Evolutionary conservation across 768 basidiomycete genomes (phyloP).

Genomic region (Imleria badia): DNA sequence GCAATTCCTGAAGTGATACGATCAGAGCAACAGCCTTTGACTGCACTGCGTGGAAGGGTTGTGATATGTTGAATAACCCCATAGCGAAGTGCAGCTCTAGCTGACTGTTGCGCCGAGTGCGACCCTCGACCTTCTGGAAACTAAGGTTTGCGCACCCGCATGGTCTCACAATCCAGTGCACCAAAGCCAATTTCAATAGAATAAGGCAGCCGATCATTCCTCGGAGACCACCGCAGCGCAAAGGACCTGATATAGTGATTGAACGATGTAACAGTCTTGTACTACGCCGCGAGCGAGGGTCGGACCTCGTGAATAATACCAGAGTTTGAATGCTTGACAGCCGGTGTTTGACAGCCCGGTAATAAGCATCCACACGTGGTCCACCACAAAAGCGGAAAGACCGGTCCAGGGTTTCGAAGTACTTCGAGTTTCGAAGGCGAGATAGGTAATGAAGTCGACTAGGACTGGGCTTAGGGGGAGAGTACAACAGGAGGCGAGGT

Average conservation of each 20-base stretch:
- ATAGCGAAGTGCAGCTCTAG: slow-evolving; percentile 30
- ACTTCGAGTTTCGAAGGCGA: slow-evolving; percentile 33
- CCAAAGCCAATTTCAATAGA: slow-evolving; percentile 30
- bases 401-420: slow-evolving; percentile 39
- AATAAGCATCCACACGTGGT: slow-evolving; percentile 18
- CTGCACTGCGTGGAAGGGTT: slow-evolving; percentile 4
- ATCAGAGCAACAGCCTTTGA: slow-evolving; percentile 14
- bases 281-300: slow-evolving; percentile 47
- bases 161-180: slow-evolving; percentile 48
- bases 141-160: slow-evolving; percentile 39
- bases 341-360: slow-evolving; percentile 22
- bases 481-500: background rate
- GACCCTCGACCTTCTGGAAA: slow-evolving; percentile 44
- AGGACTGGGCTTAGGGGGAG: background rate
- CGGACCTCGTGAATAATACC: slow-evolving; percentile 56
- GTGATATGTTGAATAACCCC: slow-evolving; percentile 26
- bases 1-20: slow-evolving; percentile 18
- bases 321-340: slow-evolving; percentile 45
- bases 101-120: slow-evolving; percentile 38
- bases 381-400: slow-evolving; percentile 36
- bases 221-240: slow-evolving; percentile 14
- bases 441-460: slow-evolving; percentile 10
- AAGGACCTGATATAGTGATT: slow-evolving; percentile 50
- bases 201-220: slow-evolving; percentile 37
- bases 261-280: slow-evolving; percentile 37